Evolutionary conservation across 495 filamentous ascomycete genomes (phyloP), one percentile per base, ranked within the genome.

Genomic region (Cetradonia linearis): DNA sequence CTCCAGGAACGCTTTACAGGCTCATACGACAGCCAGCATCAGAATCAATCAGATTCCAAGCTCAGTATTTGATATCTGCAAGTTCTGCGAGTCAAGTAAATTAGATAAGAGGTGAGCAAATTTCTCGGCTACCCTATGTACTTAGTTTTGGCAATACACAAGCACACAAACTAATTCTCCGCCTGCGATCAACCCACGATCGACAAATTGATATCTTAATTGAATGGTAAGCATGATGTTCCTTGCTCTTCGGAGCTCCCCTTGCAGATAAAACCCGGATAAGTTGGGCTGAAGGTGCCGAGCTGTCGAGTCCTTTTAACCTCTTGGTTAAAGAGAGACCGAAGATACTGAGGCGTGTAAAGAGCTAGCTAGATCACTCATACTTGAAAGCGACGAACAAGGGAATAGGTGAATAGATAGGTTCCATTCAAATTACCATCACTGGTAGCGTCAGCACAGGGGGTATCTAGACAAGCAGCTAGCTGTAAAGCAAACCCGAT

Each of bases 381-480:
- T 30, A 31, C 3, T 16, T 8, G 20, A 30, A 50, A 50, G 30
- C 5, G 47, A 50, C 13, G 2, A 16, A 50, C 20, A 16, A 46
- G 13, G 42, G 6, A 46, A 46, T 46, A 46, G n/a, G n/a, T n/a
- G n/a, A 25, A 27, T 49, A 27, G 1, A 10, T 31, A 31, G 27
- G 1, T 3, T 27, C 30, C 0, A 31, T 50, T 5, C 1, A 18
- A 38, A 16, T 23, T 54, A 34, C 13, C 13, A 30, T 16, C 5
- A 54, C 18, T 7, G 6, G 28, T 36, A 31, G 50, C 50, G 28
- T 31, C 20, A 54, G 20, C 20, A 11, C 23, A 36, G 14, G 47
- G 49, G 50, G 50, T 54, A 54, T 54, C 50, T 34, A 36, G 30
- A 30, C 31, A 30, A 34, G 34, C 9, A 54, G 30, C 50, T 34